Evolutionary conservation across 805 yeast species (phyloP).

Genomic region (Metschnikowia gruessii): DNA sequence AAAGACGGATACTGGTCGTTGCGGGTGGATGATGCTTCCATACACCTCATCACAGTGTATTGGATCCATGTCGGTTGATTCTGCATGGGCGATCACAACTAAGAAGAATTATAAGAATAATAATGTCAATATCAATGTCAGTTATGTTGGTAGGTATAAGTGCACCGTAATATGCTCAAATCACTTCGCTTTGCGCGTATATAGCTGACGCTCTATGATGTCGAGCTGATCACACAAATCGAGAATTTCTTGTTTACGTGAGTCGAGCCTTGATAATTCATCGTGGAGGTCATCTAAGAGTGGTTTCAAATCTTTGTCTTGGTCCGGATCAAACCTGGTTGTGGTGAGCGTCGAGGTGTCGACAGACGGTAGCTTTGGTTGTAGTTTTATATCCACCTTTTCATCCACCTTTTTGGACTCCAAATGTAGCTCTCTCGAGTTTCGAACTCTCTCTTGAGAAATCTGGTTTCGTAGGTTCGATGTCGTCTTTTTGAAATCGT

Average conservation of each 20-base stretch:
- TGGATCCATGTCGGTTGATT: constrained; percentile 17
- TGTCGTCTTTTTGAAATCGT: constrained; percentile 24
- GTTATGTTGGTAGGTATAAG: too few species aligned
- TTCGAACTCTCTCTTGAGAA: constrained; percentile 8
- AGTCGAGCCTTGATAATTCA: constrained; percentile 1
- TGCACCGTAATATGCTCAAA: not conserved
- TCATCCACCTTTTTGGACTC: not conserved
- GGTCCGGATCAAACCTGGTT: constrained; percentile 15
- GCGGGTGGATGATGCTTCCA: constrained; percentile 24
- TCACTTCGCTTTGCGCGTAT: not conserved
- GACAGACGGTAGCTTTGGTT: not conserved
- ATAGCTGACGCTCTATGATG: constrained; percentile 13
- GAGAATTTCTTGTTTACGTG: constrained; percentile 7
- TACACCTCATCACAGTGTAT: constrained; percentile 21
- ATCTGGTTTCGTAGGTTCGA: constrained; percentile 8
- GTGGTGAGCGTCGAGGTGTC: not conserved
- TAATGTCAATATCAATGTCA: too few species aligned
- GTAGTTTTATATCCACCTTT: not conserved
- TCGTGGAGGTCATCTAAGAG: not conserved
- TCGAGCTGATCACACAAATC: constrained; percentile 16
- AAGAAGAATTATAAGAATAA: too few species aligned
- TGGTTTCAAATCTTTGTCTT: constrained; percentile 13
- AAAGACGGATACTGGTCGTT: constrained; percentile 53
- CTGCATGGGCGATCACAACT: not conserved
- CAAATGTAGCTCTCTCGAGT: constrained; percentile 8